phyloP scores from a whole-genome alignment of 768 basidiomycete species.

The Naganishia kalamii region DNA sequence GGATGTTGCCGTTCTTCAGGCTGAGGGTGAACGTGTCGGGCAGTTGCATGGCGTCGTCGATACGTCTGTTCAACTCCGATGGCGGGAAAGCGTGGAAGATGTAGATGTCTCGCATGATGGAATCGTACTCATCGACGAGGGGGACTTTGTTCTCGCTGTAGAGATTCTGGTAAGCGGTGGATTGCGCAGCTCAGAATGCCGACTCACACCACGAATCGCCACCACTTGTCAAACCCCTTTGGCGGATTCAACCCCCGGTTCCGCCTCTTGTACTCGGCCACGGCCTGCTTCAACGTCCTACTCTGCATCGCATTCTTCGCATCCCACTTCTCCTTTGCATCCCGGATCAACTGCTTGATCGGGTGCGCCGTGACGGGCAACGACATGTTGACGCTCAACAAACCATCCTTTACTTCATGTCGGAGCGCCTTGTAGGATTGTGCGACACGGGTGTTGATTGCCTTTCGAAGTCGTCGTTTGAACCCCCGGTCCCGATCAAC shows the following conservation, averaged over 20 bases:
- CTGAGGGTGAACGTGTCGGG: conserved; percentile 30
- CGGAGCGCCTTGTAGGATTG: neutral
- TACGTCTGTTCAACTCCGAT: conserved; percentile 21
- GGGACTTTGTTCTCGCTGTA: conserved; percentile 35
- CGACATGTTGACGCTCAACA: conserved; percentile 36
- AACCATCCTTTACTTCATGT: conserved; percentile 29
- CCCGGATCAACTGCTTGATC: conserved; percentile 41
- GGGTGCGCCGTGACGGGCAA: conserved; percentile 34
- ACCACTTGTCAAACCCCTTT: conserved; percentile 45
- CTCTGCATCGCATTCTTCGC: conserved; percentile 34
- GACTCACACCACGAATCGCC: conserved; percentile 38
- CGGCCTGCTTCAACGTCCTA: conserved; percentile 34
- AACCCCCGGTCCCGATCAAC: neutral
- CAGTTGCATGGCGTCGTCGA: conserved; percentile 22
- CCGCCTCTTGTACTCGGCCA: conserved; percentile 37
- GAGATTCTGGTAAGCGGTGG: neutral
- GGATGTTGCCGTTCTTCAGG: conserved; percentile 26
- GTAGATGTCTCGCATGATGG: conserved; percentile 33
- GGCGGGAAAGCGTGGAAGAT: conserved; percentile 40
- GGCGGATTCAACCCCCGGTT: conserved; percentile 33
- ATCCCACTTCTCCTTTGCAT: conserved; percentile 37
- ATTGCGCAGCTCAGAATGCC: neutral
- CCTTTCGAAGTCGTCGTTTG: neutral
- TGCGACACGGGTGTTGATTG: neutral
- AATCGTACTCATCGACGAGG: conserved; percentile 42